Conservation (phyloP, 805 yeast genomes). For the Ascoidea asiatica region DNA sequence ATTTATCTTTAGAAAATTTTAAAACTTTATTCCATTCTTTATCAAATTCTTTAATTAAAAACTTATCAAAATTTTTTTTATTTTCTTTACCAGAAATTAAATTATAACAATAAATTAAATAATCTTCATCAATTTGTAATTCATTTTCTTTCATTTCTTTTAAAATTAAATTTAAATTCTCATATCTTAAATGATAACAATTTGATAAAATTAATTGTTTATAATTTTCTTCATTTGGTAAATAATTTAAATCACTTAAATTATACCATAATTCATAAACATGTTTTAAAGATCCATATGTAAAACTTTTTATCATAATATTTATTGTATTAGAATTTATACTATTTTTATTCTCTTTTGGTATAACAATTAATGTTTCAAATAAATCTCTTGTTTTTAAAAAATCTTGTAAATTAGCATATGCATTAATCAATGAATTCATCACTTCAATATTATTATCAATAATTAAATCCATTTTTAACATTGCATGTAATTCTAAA, state of each 20-base stretch:
- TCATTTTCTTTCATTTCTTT: conserved; percentile 34
- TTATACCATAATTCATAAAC: conserved; percentile 49
- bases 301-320: conserved; percentile 48
- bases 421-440: conserved; percentile 50
- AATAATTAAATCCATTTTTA: conserved; percentile 46
- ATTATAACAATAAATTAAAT: conserved; percentile 31
- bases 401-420: conserved; percentile 39
- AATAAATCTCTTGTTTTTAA: conserved; percentile 45
- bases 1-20: neutral
- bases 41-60: no score
- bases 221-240: conserved; percentile 38
- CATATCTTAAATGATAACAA: conserved; percentile 47
- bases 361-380: conserved; percentile 38
- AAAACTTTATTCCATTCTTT: no score
- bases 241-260: conserved; percentile 30
- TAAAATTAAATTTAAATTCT: conserved; percentile 38
- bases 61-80: conserved; percentile 7
- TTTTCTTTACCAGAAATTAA: conserved; percentile 16
- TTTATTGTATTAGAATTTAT: conserved; percentile 46
- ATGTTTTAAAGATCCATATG: conserved; percentile 35
- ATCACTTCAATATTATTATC: conserved; percentile 40
- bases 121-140: conserved; percentile 26
- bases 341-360: conserved; percentile 26
- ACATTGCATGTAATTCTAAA: conserved; percentile 40
- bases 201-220: conserved; percentile 54